Percentiles rank a stretch among this genome's conserved stretches.
Evolutionary conservation across 768 basidiomycete species (phyloP).

Genomic region (Boletellus emodensis): DNA sequence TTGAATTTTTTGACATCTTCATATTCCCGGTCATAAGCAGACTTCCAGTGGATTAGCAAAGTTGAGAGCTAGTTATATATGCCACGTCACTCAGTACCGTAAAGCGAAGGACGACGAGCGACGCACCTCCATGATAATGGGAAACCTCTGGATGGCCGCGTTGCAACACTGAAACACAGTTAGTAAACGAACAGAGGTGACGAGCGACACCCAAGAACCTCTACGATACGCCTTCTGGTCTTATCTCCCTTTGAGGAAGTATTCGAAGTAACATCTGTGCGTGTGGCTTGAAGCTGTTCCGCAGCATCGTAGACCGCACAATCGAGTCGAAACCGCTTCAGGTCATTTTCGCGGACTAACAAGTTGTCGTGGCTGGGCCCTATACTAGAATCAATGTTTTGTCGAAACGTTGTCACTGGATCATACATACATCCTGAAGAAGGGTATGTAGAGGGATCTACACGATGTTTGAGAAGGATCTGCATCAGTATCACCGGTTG

Average conservation of each 20-base stretch:
- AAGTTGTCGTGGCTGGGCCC: constrained; percentile 13
- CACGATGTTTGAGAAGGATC: not conserved
- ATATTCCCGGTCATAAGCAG: constrained; percentile 8
- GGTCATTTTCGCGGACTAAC: constrained; percentile 21
- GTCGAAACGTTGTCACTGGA: not conserved
- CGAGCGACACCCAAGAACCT: not conserved
- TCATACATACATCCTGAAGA: constrained; percentile 13
- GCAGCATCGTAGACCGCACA: not conserved
- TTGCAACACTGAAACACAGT: constrained; percentile 5
- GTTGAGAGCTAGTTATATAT: constrained; percentile 19
- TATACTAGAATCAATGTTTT: not conserved
- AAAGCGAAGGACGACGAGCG: not conserved
- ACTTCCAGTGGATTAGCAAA: constrained; percentile 27
- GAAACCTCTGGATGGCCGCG: not conserved
- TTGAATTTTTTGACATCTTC: constrained; percentile 6
- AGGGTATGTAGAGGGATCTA: not conserved
- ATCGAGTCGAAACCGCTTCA: constrained; percentile 5
- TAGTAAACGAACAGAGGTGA: not conserved
- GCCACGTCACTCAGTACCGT: not conserved
- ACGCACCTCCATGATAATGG: constrained; percentile 20
- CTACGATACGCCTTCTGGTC: not conserved
- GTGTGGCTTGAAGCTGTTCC: not conserved
- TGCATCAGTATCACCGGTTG: not conserved
- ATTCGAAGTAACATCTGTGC: not conserved
- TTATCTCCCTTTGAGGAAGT: not conserved